Percentiles rank a stretch among this genome's conserved stretches.
Conservation (phyloP, 2,329 filamentous ascomycete species). For the Ceratocystis smalleyi region DNA sequence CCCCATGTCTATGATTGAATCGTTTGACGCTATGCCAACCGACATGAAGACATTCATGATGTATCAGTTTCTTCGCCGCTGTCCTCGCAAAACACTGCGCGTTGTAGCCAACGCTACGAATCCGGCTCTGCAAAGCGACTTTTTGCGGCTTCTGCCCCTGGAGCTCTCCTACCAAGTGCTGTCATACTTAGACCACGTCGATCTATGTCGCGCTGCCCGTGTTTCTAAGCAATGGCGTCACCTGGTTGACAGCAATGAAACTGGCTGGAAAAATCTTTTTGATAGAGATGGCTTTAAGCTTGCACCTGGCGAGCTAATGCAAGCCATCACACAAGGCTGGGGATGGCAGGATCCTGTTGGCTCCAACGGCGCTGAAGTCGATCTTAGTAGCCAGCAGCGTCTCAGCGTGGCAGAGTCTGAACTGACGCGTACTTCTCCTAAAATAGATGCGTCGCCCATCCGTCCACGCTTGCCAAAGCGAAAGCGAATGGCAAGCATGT, state of each 20-base stretch:
- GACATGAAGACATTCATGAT: constrained; percentile 93
- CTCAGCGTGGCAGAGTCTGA: constrained; percentile 40
- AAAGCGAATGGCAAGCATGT: constrained; percentile 28
- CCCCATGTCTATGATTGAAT: constrained; percentile 72
- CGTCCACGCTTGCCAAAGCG: constrained; percentile 27
- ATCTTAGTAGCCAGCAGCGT: constrained; percentile 48
- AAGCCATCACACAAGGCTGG: constrained; percentile 83
- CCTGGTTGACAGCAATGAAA: constrained; percentile 83
- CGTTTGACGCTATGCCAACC: constrained; percentile 78
- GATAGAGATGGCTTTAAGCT: constrained; percentile 69
- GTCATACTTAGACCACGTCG: constrained; percentile 68
- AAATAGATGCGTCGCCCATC: constrained; percentile 18
- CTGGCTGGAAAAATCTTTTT: constrained; percentile 85
- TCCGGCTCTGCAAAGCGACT: constrained; percentile 87
- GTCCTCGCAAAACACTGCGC: constrained; percentile 73
- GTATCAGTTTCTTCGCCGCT: constrained; percentile 84
- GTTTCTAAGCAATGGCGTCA: constrained; percentile 90
- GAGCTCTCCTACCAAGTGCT: constrained; percentile 82
- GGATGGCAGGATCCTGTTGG: constrained; percentile 86
- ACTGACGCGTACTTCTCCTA: constrained; percentile 20
- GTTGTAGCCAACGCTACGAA: constrained; percentile 84
- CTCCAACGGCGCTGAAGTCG: constrained; percentile 59
- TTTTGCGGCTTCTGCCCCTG: constrained; percentile 64
- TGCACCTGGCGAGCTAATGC: constrained; percentile 65
- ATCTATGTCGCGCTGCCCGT: constrained; percentile 77